phyloP scores from a whole-genome alignment of 1,284 basidiomycete genomes.

The Ceratobasidium sp. region DNA sequence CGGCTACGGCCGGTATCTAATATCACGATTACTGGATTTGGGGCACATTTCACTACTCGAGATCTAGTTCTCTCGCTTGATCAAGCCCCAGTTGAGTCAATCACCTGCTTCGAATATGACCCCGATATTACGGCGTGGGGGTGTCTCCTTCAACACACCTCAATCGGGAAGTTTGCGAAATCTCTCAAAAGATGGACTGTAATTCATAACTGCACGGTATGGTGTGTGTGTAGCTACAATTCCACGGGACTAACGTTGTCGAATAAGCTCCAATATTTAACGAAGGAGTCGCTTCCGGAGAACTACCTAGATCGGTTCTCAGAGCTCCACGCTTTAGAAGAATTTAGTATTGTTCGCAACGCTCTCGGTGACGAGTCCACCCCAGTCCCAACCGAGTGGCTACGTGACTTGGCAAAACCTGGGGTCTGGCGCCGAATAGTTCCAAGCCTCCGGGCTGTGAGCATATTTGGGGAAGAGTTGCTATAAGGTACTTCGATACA shows the following conservation, averaged over 20 bases:
- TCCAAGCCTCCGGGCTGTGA: background rate
- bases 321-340: background rate
- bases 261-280: too few relatives aligned
- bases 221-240: background rate
- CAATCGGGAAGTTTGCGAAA: background rate
- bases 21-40: background rate
- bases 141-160: background rate
- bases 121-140: background rate
- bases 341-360: background rate
- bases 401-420: background rate
- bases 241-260: too few relatives aligned
- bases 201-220: background rate
- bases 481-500: background rate
- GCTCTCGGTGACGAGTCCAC: background rate
- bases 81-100: background rate
- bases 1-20: background rate
- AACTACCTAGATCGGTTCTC: background rate
- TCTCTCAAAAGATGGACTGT: background rate
- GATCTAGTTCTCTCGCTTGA: background rate
- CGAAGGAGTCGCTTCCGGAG: background rate
- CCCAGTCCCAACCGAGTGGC: background rate
- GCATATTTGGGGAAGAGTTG: background rate
- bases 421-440: background rate
- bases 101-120: background rate
- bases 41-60: background rate